Percentiles rank a stretch among this genome's conserved stretches.
These are phyloP conservation scores for Komagataella ulmi DNA, from an alignment of 805 yeast species.

Conservation along the genomic window DNA sequence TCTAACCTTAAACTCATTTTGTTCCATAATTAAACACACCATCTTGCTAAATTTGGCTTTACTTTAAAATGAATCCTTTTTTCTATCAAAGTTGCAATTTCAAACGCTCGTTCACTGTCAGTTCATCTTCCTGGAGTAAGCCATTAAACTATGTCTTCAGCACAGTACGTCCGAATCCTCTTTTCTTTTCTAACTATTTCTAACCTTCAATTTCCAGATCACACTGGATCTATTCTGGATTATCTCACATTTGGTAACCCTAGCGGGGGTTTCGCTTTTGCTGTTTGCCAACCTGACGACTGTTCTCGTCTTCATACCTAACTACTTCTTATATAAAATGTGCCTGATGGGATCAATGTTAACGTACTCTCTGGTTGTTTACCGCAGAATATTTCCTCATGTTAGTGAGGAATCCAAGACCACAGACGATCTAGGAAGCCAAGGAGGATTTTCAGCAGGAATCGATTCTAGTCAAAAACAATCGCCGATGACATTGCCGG, in stretches of 20 bases:
- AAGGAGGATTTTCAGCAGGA: background rate
- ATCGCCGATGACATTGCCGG: slow-evolving; percentile 15
- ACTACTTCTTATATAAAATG: slow-evolving; percentile 10
- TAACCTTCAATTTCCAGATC: background rate
- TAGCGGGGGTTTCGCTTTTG: slow-evolving; percentile 9
- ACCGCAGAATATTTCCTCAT: slow-evolving; percentile 12
- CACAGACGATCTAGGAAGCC: background rate
- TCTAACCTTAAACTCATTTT: background rate
- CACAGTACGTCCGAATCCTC: background rate
- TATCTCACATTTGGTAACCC: slow-evolving; percentile 9
- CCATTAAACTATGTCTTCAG: background rate
- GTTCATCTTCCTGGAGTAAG: background rate
- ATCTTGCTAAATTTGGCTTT: background rate
- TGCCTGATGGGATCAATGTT: slow-evolving; percentile 11
- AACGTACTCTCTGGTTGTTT: slow-evolving; percentile 17
- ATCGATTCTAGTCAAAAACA: slow-evolving; percentile 1
- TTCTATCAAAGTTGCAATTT: background rate
- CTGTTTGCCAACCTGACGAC: background rate
- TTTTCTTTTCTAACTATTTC: background rate
- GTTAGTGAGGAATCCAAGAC: slow-evolving; percentile 4
- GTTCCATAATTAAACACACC: background rate
- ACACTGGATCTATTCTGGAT: slow-evolving; percentile 7
- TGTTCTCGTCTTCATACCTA: background rate
- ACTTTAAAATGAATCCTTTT: background rate
- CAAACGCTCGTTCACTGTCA: background rate